These are phyloP conservation scores for Mortierella sp. DNA, from an alignment of 371 early-diverging fungal genomes.

Conservation along the genomic window DNA sequence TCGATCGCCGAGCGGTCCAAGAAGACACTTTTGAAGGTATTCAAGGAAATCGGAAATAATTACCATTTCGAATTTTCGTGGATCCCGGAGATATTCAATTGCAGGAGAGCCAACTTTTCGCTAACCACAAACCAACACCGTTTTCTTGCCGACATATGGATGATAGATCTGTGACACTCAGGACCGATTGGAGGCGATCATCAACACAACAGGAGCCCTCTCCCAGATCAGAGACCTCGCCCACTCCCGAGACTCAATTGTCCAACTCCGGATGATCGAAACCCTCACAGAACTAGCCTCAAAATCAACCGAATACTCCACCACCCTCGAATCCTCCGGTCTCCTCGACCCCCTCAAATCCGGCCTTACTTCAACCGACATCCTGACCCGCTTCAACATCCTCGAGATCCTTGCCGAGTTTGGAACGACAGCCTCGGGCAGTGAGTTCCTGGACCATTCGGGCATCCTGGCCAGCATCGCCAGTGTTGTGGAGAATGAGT, in stretches of 20 bases:
- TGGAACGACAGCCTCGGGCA: slow-evolving; percentile 37
- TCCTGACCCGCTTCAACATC: slow-evolving; percentile 47
- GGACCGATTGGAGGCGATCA: slow-evolving; percentile 23
- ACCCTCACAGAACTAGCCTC: slow-evolving; percentile 25
- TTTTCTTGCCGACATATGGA: background rate
- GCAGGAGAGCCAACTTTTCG: background rate
- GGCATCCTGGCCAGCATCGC: slow-evolving; percentile 28
- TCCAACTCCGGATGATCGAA: slow-evolving; percentile 36
- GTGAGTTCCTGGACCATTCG: slow-evolving; percentile 32
- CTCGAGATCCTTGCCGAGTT: slow-evolving; percentile 52
- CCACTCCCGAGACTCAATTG: slow-evolving; percentile 31
- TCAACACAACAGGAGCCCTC: slow-evolving; percentile 17
- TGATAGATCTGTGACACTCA: slow-evolving; percentile 21
- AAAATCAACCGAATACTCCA: slow-evolving; percentile 11
- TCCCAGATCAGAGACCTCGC: slow-evolving; percentile 21
- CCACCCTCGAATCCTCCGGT: background rate
- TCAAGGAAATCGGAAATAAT: background rate
- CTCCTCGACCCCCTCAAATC: slow-evolving; percentile 33
- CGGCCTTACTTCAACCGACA: slow-evolving; percentile 24
- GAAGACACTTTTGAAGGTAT: slow-evolving; percentile 33
- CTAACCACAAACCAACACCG: background rate
- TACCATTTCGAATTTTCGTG: background rate
- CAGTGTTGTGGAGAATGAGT: slow-evolving; percentile 21
- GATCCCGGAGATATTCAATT: too few relatives aligned
- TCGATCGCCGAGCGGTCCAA: slow-evolving; percentile 46